Conservation (phyloP, 371 early-diverging fungal genomes). For the Umbelopsis sp. region DNA sequence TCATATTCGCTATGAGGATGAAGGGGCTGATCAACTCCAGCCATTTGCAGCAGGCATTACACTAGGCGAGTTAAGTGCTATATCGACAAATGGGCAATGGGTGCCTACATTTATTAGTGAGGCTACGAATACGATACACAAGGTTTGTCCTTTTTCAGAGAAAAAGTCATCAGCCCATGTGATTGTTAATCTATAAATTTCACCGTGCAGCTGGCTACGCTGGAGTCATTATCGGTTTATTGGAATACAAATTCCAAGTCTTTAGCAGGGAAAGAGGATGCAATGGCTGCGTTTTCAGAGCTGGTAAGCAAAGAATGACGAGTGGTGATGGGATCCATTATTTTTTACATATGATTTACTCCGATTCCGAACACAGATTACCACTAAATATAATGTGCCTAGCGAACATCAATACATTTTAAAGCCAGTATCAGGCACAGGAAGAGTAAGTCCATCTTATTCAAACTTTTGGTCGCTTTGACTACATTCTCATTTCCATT, state of each 20-base stretch:
- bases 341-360: not conserved
- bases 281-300: slow-evolving; percentile 59
- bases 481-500: not conserved
- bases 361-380: slow-evolving; percentile 44
- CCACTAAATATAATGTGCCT: slow-evolving; percentile 57
- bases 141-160: slow-evolving; percentile 33
- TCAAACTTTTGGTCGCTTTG: too few relatives aligned
- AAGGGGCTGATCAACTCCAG: slow-evolving; percentile 61
- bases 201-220: slow-evolving; percentile 61
- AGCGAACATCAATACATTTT: slow-evolving; percentile 82
- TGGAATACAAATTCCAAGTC: slow-evolving; percentile 86
- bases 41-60: slow-evolving; percentile 82
- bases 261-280: slow-evolving; percentile 53
- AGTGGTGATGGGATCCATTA: not conserved
- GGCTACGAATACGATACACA: slow-evolving; percentile 68
- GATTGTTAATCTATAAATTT: not conserved
- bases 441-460: slow-evolving; percentile 55
- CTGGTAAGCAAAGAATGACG: slow-evolving; percentile 40
- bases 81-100: slow-evolving; percentile 83
- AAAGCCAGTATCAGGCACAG: slow-evolving; percentile 93
- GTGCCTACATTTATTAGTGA: slow-evolving; percentile 69
- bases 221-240: slow-evolving; percentile 86
- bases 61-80: slow-evolving; percentile 76
- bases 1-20: slow-evolving; percentile 86
- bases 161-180: not conserved